Evolutionary conservation across 2,329 filamentous ascomycete species (phyloP), one percentile per base, ranked within the genome.

Genomic region (Zasmidium cellare): DNA sequence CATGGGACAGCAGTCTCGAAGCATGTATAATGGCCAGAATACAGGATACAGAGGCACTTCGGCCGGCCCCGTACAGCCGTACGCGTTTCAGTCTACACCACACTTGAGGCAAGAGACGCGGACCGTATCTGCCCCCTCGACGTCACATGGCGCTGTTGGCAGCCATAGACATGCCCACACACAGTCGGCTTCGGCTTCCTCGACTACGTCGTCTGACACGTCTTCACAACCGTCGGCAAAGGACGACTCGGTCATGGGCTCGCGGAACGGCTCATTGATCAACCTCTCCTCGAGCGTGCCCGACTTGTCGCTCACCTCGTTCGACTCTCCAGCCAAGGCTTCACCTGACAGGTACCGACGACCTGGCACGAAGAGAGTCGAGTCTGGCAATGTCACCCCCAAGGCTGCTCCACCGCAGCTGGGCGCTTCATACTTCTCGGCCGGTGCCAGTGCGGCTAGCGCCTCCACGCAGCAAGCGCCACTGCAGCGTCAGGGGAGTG

Each of bases 311-410:
- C 69, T 87, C 76, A 74, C 77, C 24, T 64, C 77, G n/a, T 78
- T 82, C 53, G 82, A 87, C 45, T 79, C 82, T 3, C 79, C 84
- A 20, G 75, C 79, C 47, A 92, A 91, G 68, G 80, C 87, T 20
- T 86, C 89, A 1, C 90, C 91, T 1, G 92, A 96, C 72, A 86
- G 93, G 58, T 97, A 97, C 72, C 84, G 92, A 67, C 87, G 92
- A 59, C 81, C 81, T 55, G 79, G 82, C 57, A 83, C 84, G 64
- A 79, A 69, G 52, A 69, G 84, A 59, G 75, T 78, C 16, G 85
- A 86, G 64, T 81, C 77, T 63, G 78, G 70, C 67, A 75, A 66
- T 50, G 67, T 69, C 61, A 71, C 72, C 51, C 65, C 71, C 45
- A 60, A 70, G 51, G 55, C 69, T 46, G 24, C 51, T 14, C 41